Percentiles rank a stretch among this genome's conserved stretches.
Conservation (phyloP, 1,284 basidiomycete genomes). For the Afroboletus lepidellus region DNA sequence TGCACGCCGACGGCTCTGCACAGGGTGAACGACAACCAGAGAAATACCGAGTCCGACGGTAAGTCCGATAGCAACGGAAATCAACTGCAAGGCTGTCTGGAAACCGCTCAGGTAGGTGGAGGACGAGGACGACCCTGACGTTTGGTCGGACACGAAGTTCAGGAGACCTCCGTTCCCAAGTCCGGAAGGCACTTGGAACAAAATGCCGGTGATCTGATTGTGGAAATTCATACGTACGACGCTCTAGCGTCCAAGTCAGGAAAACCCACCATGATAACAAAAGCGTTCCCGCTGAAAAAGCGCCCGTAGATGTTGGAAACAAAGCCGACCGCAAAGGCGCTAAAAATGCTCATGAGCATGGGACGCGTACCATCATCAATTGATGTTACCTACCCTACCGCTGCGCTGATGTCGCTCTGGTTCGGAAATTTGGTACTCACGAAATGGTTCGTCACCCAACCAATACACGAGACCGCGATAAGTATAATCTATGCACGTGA, state of each 20-base stretch:
- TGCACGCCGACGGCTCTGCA: slow-evolving; percentile 54
- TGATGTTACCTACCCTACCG: slow-evolving; percentile 50
- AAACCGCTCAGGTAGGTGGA: slow-evolving; percentile 63
- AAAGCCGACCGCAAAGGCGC: slow-evolving; percentile 82
- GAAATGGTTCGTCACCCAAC: slow-evolving; percentile 82
- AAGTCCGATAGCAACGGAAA: slow-evolving; percentile 60
- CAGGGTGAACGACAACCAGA: slow-evolving; percentile 56
- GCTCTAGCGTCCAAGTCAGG: not conserved
- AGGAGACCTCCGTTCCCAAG: slow-evolving; percentile 85
- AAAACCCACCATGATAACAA: slow-evolving; percentile 67
- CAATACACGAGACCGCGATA: slow-evolving; percentile 70
- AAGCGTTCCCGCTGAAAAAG: slow-evolving; percentile 76
- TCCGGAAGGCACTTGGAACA: slow-evolving; percentile 87
- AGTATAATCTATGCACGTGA: slow-evolving; percentile 46
- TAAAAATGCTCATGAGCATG: slow-evolving; percentile 19
- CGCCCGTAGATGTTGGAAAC: slow-evolving; percentile 83
- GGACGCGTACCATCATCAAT: not conserved
- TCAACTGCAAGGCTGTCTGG: slow-evolving; percentile 62
- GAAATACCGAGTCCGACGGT: slow-evolving; percentile 74
- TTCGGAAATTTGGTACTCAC: slow-evolving; percentile 61
- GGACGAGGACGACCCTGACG: slow-evolving; percentile 42
- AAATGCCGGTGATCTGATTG: slow-evolving; percentile 69
- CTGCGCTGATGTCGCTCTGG: slow-evolving; percentile 74
- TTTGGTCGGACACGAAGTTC: slow-evolving; percentile 62
- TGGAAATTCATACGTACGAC: not conserved